Evolutionary conservation across 331 rosid species (phyloP).

Genomic region (Spiraea crenata): DNA sequence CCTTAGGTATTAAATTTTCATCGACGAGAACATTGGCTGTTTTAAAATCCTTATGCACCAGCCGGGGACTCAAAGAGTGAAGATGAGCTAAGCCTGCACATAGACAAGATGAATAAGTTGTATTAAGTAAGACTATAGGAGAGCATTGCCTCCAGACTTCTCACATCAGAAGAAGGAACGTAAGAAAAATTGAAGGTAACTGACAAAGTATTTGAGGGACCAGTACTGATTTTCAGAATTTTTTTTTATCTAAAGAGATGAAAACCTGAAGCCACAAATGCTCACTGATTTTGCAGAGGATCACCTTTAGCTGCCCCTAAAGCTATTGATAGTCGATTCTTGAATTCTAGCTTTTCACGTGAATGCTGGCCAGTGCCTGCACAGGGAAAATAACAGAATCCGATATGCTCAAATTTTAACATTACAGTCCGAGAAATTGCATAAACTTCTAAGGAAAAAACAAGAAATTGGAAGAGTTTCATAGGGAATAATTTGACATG

Average conservation of each 20-base stretch:
- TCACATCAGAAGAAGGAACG: slow-evolving; percentile 20
- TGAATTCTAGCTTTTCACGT: slow-evolving; percentile 81
- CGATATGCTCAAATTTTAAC: slow-evolving; percentile 15
- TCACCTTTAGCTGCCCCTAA: slow-evolving; percentile 99
- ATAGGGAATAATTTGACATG: slow-evolving; percentile 13
- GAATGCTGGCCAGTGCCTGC: slow-evolving; percentile 62
- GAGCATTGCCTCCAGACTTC: slow-evolving; percentile 26
- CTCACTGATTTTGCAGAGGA: slow-evolving; percentile 99
- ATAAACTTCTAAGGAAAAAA: slow-evolving; percentile 16
- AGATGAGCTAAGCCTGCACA: slow-evolving; percentile 76
- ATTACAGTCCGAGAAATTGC: background rate
- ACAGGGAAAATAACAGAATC: slow-evolving; percentile 15
- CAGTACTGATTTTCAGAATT: slow-evolving; percentile 42
- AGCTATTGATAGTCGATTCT: slow-evolving; percentile 83
- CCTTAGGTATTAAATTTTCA: slow-evolving; percentile 75
- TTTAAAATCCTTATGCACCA: slow-evolving; percentile 84
- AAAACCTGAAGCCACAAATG: slow-evolving; percentile 96
- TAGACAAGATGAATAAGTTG: slow-evolving; percentile 29
- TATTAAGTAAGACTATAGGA: background rate
- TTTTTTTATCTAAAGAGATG: slow-evolving; percentile 57
- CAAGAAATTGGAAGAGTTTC: background rate
- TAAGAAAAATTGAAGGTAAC: slow-evolving; percentile 35
- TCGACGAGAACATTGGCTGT: slow-evolving; percentile 91
- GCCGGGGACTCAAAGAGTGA: slow-evolving; percentile 83
- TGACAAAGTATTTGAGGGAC: slow-evolving; percentile 50